A percentile compares a stretch with the other conserved stretches of the same genome.
These are phyloP conservation scores for Schizochytrium sp. DNA, from an alignment of 108 stramenopile genomes.

Conservation along the genomic window DNA sequence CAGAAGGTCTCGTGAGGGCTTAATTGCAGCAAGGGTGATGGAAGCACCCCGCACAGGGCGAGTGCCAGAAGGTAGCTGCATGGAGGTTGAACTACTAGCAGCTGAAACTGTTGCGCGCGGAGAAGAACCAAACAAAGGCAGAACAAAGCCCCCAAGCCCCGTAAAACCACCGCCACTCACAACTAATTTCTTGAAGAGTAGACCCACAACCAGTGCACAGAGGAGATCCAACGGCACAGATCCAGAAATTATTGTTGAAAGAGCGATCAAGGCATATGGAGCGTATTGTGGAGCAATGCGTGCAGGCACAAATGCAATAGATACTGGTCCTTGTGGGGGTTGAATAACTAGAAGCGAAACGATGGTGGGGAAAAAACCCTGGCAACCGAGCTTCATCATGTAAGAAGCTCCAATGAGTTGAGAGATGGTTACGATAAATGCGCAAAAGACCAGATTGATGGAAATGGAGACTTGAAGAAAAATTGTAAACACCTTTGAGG, in stretches of 20 bases:
- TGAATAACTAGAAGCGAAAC: constrained; percentile 12
- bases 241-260: background rate
- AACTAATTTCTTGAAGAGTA: background rate
- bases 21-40: too few species aligned
- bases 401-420: background rate
- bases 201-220: constrained; percentile 20
- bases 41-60: too few species aligned
- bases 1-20: constrained; percentile 23
- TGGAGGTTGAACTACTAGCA: background rate
- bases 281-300: background rate
- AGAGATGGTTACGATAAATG: background rate
- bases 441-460: constrained; percentile 49
- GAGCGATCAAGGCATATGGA: constrained; percentile 25
- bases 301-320: background rate
- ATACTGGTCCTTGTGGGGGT: constrained; percentile 16
- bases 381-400: constrained; percentile 18
- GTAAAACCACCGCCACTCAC: too few species aligned
- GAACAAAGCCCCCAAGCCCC: background rate
- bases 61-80: too few species aligned
- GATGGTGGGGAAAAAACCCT: constrained; percentile 49
- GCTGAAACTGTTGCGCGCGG: background rate
- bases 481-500: background rate
- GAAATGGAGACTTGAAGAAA: constrained; percentile 2
- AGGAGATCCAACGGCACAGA: constrained; percentile 13
- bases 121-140: background rate